Base-by-base conservation (phyloP, 495 filamentous ascomycete genomes). In the Penicillium turbatum region DNA sequence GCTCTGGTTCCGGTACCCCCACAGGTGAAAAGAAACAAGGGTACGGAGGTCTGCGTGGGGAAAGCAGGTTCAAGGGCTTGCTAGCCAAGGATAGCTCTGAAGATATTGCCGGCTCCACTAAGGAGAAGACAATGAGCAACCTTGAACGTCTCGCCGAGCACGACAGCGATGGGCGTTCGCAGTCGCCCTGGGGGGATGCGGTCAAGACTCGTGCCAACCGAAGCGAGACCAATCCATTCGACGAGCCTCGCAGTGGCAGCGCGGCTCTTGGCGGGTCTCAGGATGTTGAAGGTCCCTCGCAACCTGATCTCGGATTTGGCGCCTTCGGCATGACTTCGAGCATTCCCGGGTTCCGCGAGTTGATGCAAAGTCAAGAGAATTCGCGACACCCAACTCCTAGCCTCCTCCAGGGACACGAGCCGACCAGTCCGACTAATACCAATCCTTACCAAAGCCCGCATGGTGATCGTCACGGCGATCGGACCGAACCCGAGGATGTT, bases 361-460 rank as follows among this genome's bases (percentile, higher is more conserved):
- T 81, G 58, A 75, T 82, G 64, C 79, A 78, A 54, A 77, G 81
- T 49, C 74, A 80, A 21, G 80, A 86, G 41, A 75, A 74, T 42
- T 80, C 78, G 11, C 74, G 79, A 32, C 81, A 85, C 63, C 75
- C 77, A 57, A 84, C 76, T 60, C 79, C 74, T 39, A 78, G 75
- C 46, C 72, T 78, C 36, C 70, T 76, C 48, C 79, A 79, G 43
- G 78, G 71, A 43, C 75, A 80, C 49, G 88, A 90, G 56, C 85
- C 86, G 6, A 80, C 88, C 55, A 97, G 95, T 63, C 95, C 93
- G 32, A 93, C 92, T 0, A 90, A 96, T 55, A 97, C 93, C 1
- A 98, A 98, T 68, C 95, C 93, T n/a, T 98, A 92, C 63, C 87
- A 88, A 57, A 97, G 92, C 67, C 95, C 93, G 8, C 83, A 88